phyloP scores from a whole-genome alignment of 2,329 filamentous ascomycete genomes.

The Alternaria panax region DNA sequence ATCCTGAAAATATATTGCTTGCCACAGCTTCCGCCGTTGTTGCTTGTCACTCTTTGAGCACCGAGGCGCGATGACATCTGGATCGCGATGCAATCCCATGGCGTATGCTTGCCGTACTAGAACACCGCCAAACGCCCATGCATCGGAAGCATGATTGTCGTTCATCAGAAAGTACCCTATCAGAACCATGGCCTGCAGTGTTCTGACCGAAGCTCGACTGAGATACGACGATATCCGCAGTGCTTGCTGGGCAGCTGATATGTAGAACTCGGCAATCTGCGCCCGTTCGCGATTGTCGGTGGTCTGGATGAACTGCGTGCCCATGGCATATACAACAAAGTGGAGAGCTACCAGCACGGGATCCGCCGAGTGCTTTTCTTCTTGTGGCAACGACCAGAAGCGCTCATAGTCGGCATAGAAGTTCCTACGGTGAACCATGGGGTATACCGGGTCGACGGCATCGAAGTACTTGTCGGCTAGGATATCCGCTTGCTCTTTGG shows the following conservation, averaged over 20 bases:
- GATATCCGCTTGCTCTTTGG: slow-evolving; percentile 77
- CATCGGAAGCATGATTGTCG: slow-evolving; percentile 83
- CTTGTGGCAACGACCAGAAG: slow-evolving; percentile 70
- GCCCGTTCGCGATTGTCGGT: slow-evolving; percentile 67
- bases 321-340: slow-evolving; percentile 79
- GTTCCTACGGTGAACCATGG: slow-evolving; percentile 77
- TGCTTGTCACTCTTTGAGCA: slow-evolving; percentile 77
- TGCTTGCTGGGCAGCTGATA: slow-evolving; percentile 79
- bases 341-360: slow-evolving; percentile 74
- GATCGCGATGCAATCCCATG: slow-evolving; percentile 81
- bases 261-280: slow-evolving; percentile 82
- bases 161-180: slow-evolving; percentile 86
- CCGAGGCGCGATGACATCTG: slow-evolving; percentile 72
- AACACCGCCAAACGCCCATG: slow-evolving; percentile 82
- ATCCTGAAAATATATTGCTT: slow-evolving; percentile 80
- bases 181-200: slow-evolving; percentile 82
- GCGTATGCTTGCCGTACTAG: slow-evolving; percentile 80
- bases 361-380: slow-evolving; percentile 69
- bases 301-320: slow-evolving; percentile 76
- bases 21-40: slow-evolving; percentile 80
- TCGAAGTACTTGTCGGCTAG: slow-evolving; percentile 64
- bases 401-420: slow-evolving; percentile 81
- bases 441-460: slow-evolving; percentile 79
- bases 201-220: slow-evolving; percentile 74
- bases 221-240: slow-evolving; percentile 78